These are phyloP conservation scores for Hysterangium stoloniferum DNA, from an alignment of 768 basidiomycete genomes.

Conservation along the genomic window DNA sequence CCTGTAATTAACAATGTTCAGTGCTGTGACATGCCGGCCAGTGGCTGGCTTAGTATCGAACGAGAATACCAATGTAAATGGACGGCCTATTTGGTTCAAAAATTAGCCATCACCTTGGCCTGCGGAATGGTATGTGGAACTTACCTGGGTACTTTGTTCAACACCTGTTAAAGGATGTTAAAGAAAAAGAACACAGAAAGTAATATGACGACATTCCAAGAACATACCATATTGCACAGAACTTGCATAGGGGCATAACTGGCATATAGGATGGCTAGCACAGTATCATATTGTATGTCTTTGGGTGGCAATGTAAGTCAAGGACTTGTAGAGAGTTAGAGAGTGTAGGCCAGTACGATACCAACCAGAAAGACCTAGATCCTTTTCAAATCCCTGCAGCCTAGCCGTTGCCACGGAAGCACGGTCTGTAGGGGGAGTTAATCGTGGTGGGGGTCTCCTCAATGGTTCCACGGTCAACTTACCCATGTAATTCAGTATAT, in stretches of 20 bases:
- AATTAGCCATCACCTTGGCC: neutral
- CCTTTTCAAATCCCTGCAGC: conserved; percentile 32
- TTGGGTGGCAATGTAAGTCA: neutral
- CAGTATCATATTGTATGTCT: conserved; percentile 47
- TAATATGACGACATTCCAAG: neutral
- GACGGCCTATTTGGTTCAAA: conserved; percentile 41
- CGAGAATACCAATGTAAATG: conserved; percentile 40
- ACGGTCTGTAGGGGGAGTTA: conserved; percentile 3
- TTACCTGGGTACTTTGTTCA: conserved; percentile 48
- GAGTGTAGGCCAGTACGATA: too few species aligned
- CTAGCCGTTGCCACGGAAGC: conserved; percentile 28
- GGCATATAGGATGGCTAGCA: conserved; percentile 47
- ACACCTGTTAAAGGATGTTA: conserved; percentile 28
- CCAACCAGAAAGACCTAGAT: conserved; percentile 29
- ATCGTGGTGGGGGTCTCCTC: neutral
- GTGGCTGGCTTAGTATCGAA: neutral
- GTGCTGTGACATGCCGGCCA: neutral
- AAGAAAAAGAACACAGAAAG: conserved; percentile 6
- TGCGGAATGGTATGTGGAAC: conserved; percentile 1
- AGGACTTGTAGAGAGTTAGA: neutral
- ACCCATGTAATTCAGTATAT: conserved; percentile 59
- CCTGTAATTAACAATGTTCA: neutral
- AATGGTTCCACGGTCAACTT: neutral
- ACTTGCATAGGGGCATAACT: conserved; percentile 59
- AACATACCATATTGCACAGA: conserved; percentile 57